These are phyloP conservation scores for Fusarium sp. DNA, from an alignment of 2,329 filamentous ascomycete genomes.

Conservation along the genomic window DNA sequence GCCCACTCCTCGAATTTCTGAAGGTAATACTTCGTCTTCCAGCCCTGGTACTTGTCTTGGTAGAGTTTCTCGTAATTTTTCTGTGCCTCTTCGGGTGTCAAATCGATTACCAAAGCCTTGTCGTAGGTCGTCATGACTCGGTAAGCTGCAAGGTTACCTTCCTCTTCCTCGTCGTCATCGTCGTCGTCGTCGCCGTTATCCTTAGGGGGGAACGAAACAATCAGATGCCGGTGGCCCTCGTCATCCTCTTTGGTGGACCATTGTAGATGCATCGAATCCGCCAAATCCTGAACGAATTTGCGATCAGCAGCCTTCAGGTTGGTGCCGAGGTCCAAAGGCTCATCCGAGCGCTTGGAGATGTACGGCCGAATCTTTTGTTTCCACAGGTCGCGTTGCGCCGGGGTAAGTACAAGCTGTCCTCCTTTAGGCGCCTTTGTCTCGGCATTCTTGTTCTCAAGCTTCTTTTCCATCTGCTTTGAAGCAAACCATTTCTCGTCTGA, in stretches of 20 bases:
- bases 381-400: constrained; percentile 84
- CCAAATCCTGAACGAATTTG: constrained; percentile 91
- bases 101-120: constrained; percentile 85
- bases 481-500: constrained; percentile 92
- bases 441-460: constrained; percentile 66
- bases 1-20: constrained; percentile 91
- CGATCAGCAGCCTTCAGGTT: constrained; percentile 84
- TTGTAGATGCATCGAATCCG: constrained; percentile 68
- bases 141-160: constrained; percentile 85
- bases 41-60: constrained; percentile 86
- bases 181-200: constrained; percentile 55
- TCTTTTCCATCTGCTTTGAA: constrained; percentile 81
- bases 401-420: constrained; percentile 76
- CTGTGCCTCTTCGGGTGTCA: constrained; percentile 82
- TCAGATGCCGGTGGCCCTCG: constrained; percentile 63
- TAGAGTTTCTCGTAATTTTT: constrained; percentile 85
- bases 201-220: constrained; percentile 61
- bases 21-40: constrained; percentile 95
- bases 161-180: constrained; percentile 72
- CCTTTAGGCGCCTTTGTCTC: constrained; percentile 65
- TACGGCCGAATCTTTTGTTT: constrained; percentile 83
- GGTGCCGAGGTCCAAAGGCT: constrained; percentile 77
- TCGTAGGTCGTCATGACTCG: constrained; percentile 92
- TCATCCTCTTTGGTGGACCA: constrained; percentile 70
- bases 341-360: constrained; percentile 73